Base-by-base conservation (phyloP, 768 basidiomycete species). In the Pholiota conissans region DNA sequence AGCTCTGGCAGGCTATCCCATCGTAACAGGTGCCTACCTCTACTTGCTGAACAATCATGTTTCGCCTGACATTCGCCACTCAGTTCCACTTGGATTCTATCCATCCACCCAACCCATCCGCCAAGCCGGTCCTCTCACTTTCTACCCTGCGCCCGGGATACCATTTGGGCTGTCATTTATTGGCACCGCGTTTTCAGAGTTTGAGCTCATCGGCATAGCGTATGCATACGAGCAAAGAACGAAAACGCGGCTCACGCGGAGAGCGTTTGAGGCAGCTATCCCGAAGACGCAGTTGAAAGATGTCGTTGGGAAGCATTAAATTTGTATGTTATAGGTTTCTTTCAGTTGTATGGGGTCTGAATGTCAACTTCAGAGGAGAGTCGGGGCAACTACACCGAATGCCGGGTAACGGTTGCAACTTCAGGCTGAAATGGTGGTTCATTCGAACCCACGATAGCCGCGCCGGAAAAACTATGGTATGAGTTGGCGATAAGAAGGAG, bases 1-100 rank as follows among this genome's bases (percentile, higher is more conserved):
- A 54, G 53, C 53, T n/a, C 18, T 54, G 5, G 53, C 42, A 7
- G 53, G 53, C 18, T 54, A 54, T 45, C 53, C 53, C 5, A 54
- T 54, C 11, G 30, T 54, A 10, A 54, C 53, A 24, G 53, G 53
- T 54, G 2, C 16, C 6, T 30, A 3, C 3, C 5, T 26, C 39
- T 27, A 3, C 9, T 8, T 9, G n/a, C 29, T 22, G 11, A 3
- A 16, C 3, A n/a, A 9, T 8, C n/a, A n/a, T 13, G 14, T 10
- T 22, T 30, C 16, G 11, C 28, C 32, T 37, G 10, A 3, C 11
- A 10, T 11, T 6, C 20, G 1, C 18, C 7, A 27, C 13, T 30
- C 24, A 54, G 53, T 54, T 18, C 53, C 53, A 5, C 29, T 54
- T 20, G 53, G 53, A 32, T 54, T 54, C 22, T 54, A 54, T 22